phyloP scores from a whole-genome alignment of 2,329 filamentous ascomycete genomes.

The Periconia macrospinosa region DNA sequence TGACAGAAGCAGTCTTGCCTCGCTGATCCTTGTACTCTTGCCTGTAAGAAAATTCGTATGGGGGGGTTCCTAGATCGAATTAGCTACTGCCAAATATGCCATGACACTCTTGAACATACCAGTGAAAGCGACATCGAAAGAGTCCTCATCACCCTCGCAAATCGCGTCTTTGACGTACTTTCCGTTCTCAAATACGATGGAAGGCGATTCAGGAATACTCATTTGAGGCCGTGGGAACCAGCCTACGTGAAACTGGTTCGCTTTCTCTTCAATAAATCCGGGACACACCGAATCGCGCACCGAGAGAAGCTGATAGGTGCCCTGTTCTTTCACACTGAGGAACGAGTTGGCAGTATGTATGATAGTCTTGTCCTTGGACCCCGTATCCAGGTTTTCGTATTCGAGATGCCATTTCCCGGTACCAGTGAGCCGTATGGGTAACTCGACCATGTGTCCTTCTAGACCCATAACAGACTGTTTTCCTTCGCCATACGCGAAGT shows the following conservation, averaged over 20 bases:
- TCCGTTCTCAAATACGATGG: constrained; percentile 56
- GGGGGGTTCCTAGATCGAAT: constrained; percentile 65
- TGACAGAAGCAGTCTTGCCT: constrained; percentile 59
- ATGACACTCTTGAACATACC: constrained; percentile 55
- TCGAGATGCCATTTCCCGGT: constrained; percentile 80
- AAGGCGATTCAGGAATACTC: constrained; percentile 64
- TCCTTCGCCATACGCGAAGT: constrained; percentile 84
- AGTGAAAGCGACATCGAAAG: constrained; percentile 76
- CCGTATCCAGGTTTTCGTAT: constrained; percentile 68
- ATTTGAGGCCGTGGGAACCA: constrained; percentile 84
- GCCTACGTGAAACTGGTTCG: constrained; percentile 75
- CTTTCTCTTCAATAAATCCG: constrained; percentile 73
- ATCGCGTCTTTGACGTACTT: constrained; percentile 76
- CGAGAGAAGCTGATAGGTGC: constrained; percentile 77
- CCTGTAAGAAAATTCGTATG: constrained; percentile 82
- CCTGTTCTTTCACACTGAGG: constrained; percentile 66
- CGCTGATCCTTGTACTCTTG: constrained; percentile 71
- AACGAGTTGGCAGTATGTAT: constrained; percentile 66
- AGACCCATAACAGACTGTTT: constrained; percentile 74
- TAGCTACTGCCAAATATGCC: constrained; percentile 4
- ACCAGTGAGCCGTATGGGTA: constrained; percentile 85
- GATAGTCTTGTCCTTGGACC: constrained; percentile 49
- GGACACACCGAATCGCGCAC: constrained; percentile 81
- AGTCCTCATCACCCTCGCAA: constrained; percentile 92
- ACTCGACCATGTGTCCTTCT: constrained; percentile 70